Evolutionary conservation across 768 basidiomycete species (phyloP).

Genomic region (Amanita pseudoporphyria): DNA sequence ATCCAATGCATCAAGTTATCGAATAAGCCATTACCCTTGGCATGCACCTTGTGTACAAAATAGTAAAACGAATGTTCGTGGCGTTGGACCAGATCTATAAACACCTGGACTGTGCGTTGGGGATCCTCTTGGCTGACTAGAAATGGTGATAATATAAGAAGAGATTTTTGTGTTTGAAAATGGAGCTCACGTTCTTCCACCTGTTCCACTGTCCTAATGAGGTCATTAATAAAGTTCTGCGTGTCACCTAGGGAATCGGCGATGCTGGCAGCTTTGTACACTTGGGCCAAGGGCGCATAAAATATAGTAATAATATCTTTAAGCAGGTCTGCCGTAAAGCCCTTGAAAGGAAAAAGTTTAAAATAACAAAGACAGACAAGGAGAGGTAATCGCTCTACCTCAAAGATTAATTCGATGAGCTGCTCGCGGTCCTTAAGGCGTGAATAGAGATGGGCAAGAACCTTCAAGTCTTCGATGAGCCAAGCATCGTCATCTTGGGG

Average conservation of each 20-base stretch:
- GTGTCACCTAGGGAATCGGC: constrained; percentile 87
- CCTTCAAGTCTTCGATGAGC: constrained; percentile 86
- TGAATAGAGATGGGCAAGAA: constrained; percentile 72
- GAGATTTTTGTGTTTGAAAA: constrained; percentile 4
- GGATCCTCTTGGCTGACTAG: constrained; percentile 81
- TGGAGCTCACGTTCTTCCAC: constrained; percentile 73
- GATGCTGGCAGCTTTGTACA: constrained; percentile 95
- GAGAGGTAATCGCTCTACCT: constrained; percentile 38
- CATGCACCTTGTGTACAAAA: constrained; percentile 98
- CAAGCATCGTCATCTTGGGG: constrained; percentile 93
- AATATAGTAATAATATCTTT: constrained; percentile 99
- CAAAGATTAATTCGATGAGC: constrained; percentile 87
- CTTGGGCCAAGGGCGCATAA: constrained; percentile 92
- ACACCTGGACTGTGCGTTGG: constrained; percentile 77
- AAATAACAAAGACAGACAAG: neutral
- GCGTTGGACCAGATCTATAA: constrained; percentile 86
- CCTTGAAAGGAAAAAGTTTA: constrained; percentile 36
- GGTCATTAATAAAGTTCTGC: constrained; percentile 90
- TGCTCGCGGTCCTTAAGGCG: constrained; percentile 83
- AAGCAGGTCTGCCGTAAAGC: constrained; percentile 86
- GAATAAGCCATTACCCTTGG: constrained; percentile 91
- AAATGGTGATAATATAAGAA: neutral
- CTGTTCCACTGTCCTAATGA: constrained; percentile 88
- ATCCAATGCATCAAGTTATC: constrained; percentile 95
- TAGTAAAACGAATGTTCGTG: constrained; percentile 95